A percentile compares a stretch with the other conserved stretches of the same genome.
phyloP scores from a whole-genome alignment of 441 rosid species.

The Pelargonium myrrhifolium region DNA sequence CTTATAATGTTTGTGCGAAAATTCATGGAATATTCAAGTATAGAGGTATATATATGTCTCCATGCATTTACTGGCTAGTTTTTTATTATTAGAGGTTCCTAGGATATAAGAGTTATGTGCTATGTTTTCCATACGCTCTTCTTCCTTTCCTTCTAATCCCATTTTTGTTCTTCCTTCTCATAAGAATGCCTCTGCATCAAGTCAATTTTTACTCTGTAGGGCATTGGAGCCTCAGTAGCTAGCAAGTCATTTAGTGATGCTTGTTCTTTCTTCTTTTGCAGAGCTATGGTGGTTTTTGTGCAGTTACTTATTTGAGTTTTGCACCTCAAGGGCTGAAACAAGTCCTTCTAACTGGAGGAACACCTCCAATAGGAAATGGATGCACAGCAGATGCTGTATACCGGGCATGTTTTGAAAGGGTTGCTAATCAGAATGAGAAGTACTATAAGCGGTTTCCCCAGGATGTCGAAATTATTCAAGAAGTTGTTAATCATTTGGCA shows the following conservation, averaged over 20 bases:
- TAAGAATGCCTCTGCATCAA: too few relatives aligned
- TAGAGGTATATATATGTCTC: not conserved
- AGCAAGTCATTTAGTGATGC: not conserved
- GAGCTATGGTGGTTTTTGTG: slow-evolving; percentile 97
- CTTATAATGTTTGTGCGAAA: slow-evolving; percentile 14
- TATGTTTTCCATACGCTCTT: not conserved
- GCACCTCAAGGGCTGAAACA: slow-evolving; percentile 88
- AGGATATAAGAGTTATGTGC: not conserved
- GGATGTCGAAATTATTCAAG: slow-evolving; percentile 56
- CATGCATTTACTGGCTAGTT: not conserved
- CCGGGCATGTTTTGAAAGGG: slow-evolving; percentile 45
- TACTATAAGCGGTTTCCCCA: slow-evolving; percentile 86
- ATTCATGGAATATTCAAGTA: not conserved
- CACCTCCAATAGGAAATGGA: slow-evolving; percentile 62
- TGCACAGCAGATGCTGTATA: slow-evolving; percentile 73
- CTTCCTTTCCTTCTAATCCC: not conserved
- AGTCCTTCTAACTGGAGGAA: slow-evolving; percentile 90
- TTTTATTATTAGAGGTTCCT: not conserved
- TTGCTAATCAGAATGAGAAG: slow-evolving; percentile 65
- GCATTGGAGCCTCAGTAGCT: too few relatives aligned
- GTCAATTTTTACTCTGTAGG: too few relatives aligned
- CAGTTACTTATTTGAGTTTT: slow-evolving; percentile 75
- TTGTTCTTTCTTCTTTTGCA: slow-evolving; percentile 25
- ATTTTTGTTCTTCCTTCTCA: not conserved
- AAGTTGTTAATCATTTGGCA: slow-evolving; percentile 59